Evolutionary conservation across 1,139 yeast genomes (phyloP).

Genomic region (Lipomyces yarrowii): DNA sequence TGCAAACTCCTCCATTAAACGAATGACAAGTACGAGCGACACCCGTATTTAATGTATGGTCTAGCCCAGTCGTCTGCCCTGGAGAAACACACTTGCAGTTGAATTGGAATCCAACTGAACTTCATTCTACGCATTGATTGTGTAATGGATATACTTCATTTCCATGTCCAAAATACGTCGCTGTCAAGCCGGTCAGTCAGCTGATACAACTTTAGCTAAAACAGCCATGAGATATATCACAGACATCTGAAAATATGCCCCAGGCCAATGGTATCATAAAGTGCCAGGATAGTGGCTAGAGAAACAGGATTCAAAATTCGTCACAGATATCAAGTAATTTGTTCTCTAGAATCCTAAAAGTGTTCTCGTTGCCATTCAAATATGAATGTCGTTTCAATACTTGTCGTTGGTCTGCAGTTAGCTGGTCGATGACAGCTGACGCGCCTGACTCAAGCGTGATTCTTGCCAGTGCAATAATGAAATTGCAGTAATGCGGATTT

Average conservation of each 20-base stretch:
- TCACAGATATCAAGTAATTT: not conserved
- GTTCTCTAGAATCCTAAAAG: not conserved
- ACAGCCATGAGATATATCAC: not conserved
- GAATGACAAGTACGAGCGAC: not conserved
- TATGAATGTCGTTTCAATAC: constrained; percentile 4
- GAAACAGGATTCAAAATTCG: not conserved
- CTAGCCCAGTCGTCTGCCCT: not conserved
- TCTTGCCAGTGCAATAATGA: not conserved
- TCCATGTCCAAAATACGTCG: not conserved
- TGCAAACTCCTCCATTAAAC: too few relatives aligned
- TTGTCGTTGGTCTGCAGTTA: constrained; percentile 3
- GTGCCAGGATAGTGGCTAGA: not conserved
- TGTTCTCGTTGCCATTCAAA: constrained; percentile 1
- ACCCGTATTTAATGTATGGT: not conserved
- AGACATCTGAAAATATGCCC: not conserved
- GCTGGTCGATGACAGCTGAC: constrained; percentile 1
- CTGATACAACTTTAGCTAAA: not conserved
- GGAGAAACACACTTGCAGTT: too few relatives aligned
- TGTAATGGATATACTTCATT: not conserved
- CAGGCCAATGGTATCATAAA: not conserved
- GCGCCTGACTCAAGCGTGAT: constrained; percentile 6
- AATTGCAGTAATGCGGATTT: constrained; percentile 2
- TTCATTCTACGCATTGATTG: not conserved
- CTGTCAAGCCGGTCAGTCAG: not conserved
- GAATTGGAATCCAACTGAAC: not conserved